These are phyloP conservation scores for Scolecobasidium constrictum DNA, from an alignment of 2,329 filamentous ascomycete species.

Conservation along the genomic window DNA sequence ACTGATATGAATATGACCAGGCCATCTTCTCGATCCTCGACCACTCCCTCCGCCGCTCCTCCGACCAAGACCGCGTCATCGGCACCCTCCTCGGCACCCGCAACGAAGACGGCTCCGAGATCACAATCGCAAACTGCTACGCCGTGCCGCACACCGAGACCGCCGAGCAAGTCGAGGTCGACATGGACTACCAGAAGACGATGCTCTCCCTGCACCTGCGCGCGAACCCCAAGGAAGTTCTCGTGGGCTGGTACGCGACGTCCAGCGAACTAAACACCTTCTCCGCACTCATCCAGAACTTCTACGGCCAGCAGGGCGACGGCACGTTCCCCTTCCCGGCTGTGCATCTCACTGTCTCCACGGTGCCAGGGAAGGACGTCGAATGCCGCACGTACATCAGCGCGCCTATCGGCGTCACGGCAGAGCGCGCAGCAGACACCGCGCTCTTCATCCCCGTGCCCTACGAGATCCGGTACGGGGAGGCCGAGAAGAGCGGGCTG, in stretches of 20 bases:
- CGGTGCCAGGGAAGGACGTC: constrained; percentile 77
- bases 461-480: constrained; percentile 83
- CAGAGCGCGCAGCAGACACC: constrained; percentile 89
- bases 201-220: constrained; percentile 94
- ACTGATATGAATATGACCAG: constrained; percentile 20
- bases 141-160: constrained; percentile 98
- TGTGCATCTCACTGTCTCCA: constrained; percentile 90
- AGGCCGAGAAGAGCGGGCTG: constrained; percentile 64
- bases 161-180: constrained; percentile 96
- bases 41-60: constrained; percentile 85
- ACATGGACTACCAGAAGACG: constrained; percentile 99
- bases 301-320: constrained; percentile 93
- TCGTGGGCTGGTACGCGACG: constrained; percentile 98
- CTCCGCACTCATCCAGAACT: constrained; percentile 97
- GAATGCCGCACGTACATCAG: constrained; percentile 91
- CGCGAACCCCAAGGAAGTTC: constrained; percentile 83
- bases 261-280: constrained; percentile 96
- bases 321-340: constrained; percentile 97
- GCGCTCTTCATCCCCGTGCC: constrained; percentile 97
- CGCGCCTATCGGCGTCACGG: constrained; percentile 85
- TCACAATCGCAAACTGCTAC: constrained; percentile 92
- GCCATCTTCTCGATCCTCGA: constrained; percentile 63
- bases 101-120: constrained; percentile 92
- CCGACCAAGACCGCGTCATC: constrained; percentile 90
- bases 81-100: constrained; percentile 88